Percentiles rank a stretch among this genome's conserved stretches.
Evolutionary conservation across 192 early-diverging fungal species (phyloP).

Genomic region (Coemansia sp.): DNA sequence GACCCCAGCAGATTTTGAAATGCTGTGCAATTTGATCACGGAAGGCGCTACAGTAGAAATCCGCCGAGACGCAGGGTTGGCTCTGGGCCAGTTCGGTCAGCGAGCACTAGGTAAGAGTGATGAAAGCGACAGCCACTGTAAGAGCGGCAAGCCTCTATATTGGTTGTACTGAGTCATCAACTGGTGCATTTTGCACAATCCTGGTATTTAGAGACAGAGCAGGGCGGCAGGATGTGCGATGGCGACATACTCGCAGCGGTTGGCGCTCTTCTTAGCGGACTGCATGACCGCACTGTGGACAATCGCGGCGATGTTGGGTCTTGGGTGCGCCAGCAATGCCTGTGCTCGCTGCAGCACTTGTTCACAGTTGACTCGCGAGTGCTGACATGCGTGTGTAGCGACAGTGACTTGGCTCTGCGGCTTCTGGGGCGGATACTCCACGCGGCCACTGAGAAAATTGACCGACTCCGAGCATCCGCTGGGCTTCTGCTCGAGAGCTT

Average conservation of each 20-base stretch:
- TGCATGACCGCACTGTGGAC: constrained; percentile 85
- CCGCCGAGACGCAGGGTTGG: constrained; percentile 32
- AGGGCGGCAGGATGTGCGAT: background rate
- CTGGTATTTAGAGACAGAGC: constrained; percentile 1
- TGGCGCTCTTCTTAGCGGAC: constrained; percentile 58
- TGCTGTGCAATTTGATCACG: constrained; percentile 18
- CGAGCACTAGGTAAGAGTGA: constrained; percentile 20
- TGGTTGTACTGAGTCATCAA: background rate
- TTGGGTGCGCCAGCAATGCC: constrained; percentile 81
- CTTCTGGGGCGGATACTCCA: constrained; percentile 56
- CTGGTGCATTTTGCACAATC: background rate
- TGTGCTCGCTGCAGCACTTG: constrained; percentile 54
- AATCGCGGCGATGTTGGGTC: constrained; percentile 95
- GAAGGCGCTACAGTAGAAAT: constrained; percentile 35
- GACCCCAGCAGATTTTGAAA: constrained; percentile 11
- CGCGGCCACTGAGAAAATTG: constrained; percentile 91
- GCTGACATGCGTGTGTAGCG: background rate
- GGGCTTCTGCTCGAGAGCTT: constrained; percentile 59
- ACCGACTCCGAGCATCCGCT: constrained; percentile 74
- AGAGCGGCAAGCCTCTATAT: background rate
- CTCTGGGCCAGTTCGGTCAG: constrained; percentile 31
- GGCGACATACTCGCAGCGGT: constrained; percentile 28
- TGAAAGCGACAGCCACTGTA: background rate
- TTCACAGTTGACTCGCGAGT: constrained; percentile 32
- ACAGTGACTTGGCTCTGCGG: constrained; percentile 41